Percentiles rank a stretch among this genome's conserved stretches.
These are phyloP conservation scores for Erysimum pusillum DNA, from an alignment of 441 rosid genomes.

Conservation along the genomic window DNA sequence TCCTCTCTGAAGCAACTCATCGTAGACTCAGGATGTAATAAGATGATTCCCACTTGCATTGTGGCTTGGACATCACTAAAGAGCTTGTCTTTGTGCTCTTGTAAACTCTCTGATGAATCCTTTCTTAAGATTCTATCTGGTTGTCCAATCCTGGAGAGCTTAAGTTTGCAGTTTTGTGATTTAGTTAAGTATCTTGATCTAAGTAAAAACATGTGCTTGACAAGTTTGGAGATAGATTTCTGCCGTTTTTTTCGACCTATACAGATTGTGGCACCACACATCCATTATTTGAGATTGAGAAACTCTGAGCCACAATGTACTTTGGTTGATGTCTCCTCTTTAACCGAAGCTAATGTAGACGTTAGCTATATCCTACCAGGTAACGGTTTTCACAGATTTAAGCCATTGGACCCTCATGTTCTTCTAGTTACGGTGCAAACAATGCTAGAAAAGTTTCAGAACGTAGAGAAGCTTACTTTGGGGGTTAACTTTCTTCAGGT, in stretches of 20 bases:
- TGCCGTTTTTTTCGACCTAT: background rate
- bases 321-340: background rate
- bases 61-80: conserved; percentile 1
- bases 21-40: too few species aligned
- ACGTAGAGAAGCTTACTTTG: conserved; percentile 5
- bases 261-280: conserved; percentile 15
- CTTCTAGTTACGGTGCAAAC: background rate
- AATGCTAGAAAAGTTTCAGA: conserved; percentile 6
- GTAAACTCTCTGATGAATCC: background rate
- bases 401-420: background rate
- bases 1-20: background rate
- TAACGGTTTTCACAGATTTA: background rate
- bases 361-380: background rate
- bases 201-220: background rate
- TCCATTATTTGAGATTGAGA: conserved; percentile 13
- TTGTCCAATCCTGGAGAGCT: conserved; percentile 2
- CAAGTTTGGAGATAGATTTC: background rate
- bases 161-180: background rate
- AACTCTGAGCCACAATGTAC: background rate
- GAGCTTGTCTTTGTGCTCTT: background rate
- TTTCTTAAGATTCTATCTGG: conserved; percentile 1
- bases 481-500: conserved; percentile 14
- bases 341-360: conserved; percentile 13
- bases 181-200: background rate
- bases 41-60: background rate